Percentiles rank a stretch among this genome's conserved stretches.
phyloP scores from a whole-genome alignment of 345 rosid genomes.

The Turnera subulata region DNA sequence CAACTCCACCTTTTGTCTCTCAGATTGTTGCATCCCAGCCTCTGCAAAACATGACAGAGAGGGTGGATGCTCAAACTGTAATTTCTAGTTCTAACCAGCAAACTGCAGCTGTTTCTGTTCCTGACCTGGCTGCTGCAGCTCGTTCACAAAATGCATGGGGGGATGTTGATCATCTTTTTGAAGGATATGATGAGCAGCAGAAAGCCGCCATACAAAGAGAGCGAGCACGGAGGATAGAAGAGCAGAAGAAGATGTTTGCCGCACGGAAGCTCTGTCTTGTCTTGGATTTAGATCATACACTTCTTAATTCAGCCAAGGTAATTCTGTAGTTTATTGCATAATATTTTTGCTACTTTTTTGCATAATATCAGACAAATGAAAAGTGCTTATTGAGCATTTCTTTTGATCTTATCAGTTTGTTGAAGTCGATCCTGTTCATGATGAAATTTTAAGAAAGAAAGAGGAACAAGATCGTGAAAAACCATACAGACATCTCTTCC shows the following conservation, averaged over 20 bases:
- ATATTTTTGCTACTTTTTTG: neutral
- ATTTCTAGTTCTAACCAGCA: constrained; percentile 31
- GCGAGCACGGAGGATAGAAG: constrained; percentile 87
- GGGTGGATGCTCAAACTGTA: constrained; percentile 30
- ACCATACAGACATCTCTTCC: constrained; percentile 74
- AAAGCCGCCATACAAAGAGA: constrained; percentile 90
- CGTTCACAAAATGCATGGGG: constrained; percentile 67
- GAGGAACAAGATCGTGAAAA: constrained; percentile 96
- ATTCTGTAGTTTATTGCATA: constrained; percentile 1
- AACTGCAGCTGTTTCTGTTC: constrained; percentile 28
- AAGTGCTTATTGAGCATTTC: neutral
- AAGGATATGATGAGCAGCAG: constrained; percentile 81
- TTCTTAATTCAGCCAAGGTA: constrained; percentile 98
- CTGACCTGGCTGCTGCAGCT: constrained; percentile 38
- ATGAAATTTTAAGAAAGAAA: constrained; percentile 79
- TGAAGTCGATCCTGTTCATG: constrained; percentile 84
- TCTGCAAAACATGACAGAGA: constrained; percentile 32
- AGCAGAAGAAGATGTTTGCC: constrained; percentile 92
- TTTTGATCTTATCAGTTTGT: constrained; percentile 47
- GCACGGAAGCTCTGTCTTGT: constrained; percentile 88
- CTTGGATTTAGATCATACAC: constrained; percentile 95
- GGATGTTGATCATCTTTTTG: constrained; percentile 87
- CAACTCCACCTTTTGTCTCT: constrained; percentile 31
- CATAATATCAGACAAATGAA: neutral
- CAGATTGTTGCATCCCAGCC: constrained; percentile 39